Conservation (phyloP, 2,329 filamentous ascomycete species). For the Fusarium nodosum region DNA sequence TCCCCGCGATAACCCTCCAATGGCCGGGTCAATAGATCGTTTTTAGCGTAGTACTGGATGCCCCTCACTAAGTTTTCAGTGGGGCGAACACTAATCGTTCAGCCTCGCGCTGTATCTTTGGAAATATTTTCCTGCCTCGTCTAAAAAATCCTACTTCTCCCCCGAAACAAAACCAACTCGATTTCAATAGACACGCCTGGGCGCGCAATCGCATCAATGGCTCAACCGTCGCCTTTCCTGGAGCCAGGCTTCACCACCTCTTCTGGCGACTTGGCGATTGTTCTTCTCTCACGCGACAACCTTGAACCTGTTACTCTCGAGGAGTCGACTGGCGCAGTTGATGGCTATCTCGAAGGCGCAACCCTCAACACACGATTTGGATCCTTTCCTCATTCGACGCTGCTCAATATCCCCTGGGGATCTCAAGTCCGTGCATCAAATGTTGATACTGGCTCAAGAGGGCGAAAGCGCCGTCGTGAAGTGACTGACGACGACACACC, state of each 20-base stretch:
- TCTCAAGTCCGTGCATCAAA: constrained; percentile 90
- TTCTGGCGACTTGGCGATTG: constrained; percentile 79
- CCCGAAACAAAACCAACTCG: constrained; percentile 4
- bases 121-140: constrained; percentile 44
- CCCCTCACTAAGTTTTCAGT: constrained; percentile 43
- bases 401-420: constrained; percentile 87
- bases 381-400: constrained; percentile 84
- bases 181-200: constrained; percentile 6
- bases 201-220: constrained; percentile 51
- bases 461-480: constrained; percentile 73
- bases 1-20: constrained; percentile 27
- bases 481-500: constrained; percentile 61
- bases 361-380: constrained; percentile 95
- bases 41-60: constrained; percentile 27
- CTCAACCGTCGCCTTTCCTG: constrained; percentile 80
- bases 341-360: constrained; percentile 81
- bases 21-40: constrained; percentile 33
- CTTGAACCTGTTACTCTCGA: constrained; percentile 81
- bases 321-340: constrained; percentile 71
- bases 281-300: constrained; percentile 90
- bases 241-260: constrained; percentile 74
- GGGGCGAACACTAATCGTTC: constrained; percentile 35
- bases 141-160: constrained; percentile 17
- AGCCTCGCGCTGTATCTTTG: constrained; percentile 34
- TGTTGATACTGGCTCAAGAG: constrained; percentile 92